Conservation (phyloP, 202 grass and related monocot genomes). For the Dendrocalamus latiflorus region DNA sequence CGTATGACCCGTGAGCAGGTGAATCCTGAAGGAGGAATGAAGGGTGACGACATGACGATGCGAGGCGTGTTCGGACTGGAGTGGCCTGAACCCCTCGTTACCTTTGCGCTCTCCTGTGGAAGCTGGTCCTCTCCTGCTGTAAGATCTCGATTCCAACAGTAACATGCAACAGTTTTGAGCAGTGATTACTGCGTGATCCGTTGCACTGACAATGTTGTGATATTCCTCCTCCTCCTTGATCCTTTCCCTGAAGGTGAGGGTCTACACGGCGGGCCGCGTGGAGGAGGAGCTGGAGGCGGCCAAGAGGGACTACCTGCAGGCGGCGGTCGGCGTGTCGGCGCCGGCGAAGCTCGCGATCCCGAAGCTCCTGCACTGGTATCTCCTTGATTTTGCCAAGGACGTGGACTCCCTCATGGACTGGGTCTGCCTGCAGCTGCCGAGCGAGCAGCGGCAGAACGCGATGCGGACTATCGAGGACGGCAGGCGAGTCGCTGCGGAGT, state of each 20-base stretch:
- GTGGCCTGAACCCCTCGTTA: slow-evolving; percentile 91
- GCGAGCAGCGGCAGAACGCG: slow-evolving; percentile 42
- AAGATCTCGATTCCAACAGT: slow-evolving; percentile 7
- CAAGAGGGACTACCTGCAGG: slow-evolving; percentile 81
- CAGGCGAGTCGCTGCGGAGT: slow-evolving; percentile 8
- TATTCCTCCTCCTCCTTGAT: background rate
- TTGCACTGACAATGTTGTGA: background rate
- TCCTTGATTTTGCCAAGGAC: slow-evolving; percentile 90
- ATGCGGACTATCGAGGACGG: slow-evolving; percentile 45
- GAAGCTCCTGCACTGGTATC: slow-evolving; percentile 88
- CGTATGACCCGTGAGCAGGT: slow-evolving; percentile 39
- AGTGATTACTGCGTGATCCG: background rate
- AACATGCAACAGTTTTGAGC: background rate
- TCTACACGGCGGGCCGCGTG: slow-evolving; percentile 72
- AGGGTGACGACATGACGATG: slow-evolving; percentile 31
- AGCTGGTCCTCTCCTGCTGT: slow-evolving; percentile 94
- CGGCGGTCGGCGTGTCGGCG: slow-evolving; percentile 53
- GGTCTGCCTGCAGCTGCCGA: slow-evolving; percentile 90
- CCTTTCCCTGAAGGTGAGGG: slow-evolving; percentile 54
- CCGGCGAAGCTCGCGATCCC: slow-evolving; percentile 67
- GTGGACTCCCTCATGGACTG: slow-evolving; percentile 93
- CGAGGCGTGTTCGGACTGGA: slow-evolving; percentile 63
- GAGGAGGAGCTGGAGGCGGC: slow-evolving; percentile 84
- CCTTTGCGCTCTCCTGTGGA: slow-evolving; percentile 89
- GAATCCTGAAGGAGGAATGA: slow-evolving; percentile 23